Evolutionary conservation across 2,329 filamentous ascomycete genomes (phyloP).

Genomic region (Aspergillus ochraceus): DNA sequence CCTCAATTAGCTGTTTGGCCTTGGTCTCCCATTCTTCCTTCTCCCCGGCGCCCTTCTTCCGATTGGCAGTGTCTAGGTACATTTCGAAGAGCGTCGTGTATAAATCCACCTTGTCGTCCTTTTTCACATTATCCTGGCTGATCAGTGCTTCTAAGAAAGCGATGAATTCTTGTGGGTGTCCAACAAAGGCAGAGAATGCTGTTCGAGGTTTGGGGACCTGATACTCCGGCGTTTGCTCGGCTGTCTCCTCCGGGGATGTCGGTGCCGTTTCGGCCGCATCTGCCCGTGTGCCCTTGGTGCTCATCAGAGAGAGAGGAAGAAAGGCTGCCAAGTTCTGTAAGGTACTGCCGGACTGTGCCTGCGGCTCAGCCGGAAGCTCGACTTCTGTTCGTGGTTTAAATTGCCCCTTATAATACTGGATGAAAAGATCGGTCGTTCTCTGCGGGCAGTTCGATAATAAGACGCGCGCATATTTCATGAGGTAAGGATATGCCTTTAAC

Average conservation of each 20-base stretch:
- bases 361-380: constrained; percentile 49
- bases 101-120: constrained; percentile 77
- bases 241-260: constrained; percentile 20
- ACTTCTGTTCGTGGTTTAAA: constrained; percentile 71
- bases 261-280: constrained; percentile 28
- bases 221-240: constrained; percentile 60
- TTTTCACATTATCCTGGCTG: constrained; percentile 66
- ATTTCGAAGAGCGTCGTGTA: constrained; percentile 97
- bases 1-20: constrained; percentile 84
- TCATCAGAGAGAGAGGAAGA: constrained; percentile 84
- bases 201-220: constrained; percentile 78
- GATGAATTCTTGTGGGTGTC: constrained; percentile 89
- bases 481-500: constrained; percentile 72
- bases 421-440: constrained; percentile 82
- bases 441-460: constrained; percentile 82
- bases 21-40: constrained; percentile 84
- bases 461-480: constrained; percentile 94
- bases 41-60: constrained; percentile 64
- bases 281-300: constrained; percentile 49
- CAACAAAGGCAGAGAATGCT: constrained; percentile 95
- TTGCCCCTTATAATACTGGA: constrained; percentile 88
- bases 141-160: constrained; percentile 88
- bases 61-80: constrained; percentile 86
- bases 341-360: constrained; percentile 63
- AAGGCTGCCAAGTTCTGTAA: constrained; percentile 84